phyloP scores from a whole-genome alignment of 2,329 filamentous ascomycete species.

The Pseudonectria buxi region DNA sequence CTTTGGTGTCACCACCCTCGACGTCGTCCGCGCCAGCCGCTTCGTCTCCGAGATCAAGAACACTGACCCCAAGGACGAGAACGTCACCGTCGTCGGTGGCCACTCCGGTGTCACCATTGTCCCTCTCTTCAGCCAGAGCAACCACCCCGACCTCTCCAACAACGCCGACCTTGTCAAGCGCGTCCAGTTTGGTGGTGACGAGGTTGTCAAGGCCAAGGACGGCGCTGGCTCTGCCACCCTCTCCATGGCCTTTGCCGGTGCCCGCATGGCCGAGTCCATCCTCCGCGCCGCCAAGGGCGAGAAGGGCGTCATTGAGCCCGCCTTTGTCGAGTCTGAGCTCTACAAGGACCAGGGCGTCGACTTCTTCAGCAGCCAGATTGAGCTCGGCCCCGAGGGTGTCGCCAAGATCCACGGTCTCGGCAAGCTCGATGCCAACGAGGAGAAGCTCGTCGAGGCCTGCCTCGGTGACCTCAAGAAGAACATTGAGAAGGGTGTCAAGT shows the following conservation, averaged over 20 bases:
- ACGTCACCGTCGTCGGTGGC: slow-evolving; percentile 92
- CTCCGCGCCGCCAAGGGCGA: slow-evolving; percentile 89
- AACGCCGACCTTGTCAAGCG: slow-evolving; percentile 78
- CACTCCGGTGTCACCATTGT: slow-evolving; percentile 99
- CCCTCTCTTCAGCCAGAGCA: slow-evolving; percentile 91
- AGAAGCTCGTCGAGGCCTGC: slow-evolving; percentile 82
- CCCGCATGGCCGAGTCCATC: slow-evolving; percentile 77
- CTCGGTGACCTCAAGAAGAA: slow-evolving; percentile 85
- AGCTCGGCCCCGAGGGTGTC: slow-evolving; percentile 93
- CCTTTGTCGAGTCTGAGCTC: slow-evolving; percentile 92
- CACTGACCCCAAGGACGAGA: slow-evolving; percentile 86
- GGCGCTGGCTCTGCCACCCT: slow-evolving; percentile 94
- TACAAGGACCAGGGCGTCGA: slow-evolving; percentile 98
- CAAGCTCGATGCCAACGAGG: slow-evolving; percentile 75
- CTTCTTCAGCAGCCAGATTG: slow-evolving; percentile 93
- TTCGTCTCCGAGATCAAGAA: slow-evolving; percentile 94
- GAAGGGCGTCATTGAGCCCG: slow-evolving; percentile 92
- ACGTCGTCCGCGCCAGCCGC: slow-evolving; percentile 93
- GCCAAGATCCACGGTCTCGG: slow-evolving; percentile 89
- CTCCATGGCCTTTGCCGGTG: slow-evolving; percentile 96
- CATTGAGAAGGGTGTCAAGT: slow-evolving; percentile 79
- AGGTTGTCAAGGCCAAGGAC: slow-evolving; percentile 98
- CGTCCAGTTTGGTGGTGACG: slow-evolving; percentile 97
- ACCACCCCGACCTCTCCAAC: slow-evolving; percentile 74
- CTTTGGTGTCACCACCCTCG: slow-evolving; percentile 98